Percentiles rank a stretch among this genome's conserved stretches.
Evolutionary conservation across 768 basidiomycete species (phyloP).

Genomic region (Clitopilus hobsonii): DNA sequence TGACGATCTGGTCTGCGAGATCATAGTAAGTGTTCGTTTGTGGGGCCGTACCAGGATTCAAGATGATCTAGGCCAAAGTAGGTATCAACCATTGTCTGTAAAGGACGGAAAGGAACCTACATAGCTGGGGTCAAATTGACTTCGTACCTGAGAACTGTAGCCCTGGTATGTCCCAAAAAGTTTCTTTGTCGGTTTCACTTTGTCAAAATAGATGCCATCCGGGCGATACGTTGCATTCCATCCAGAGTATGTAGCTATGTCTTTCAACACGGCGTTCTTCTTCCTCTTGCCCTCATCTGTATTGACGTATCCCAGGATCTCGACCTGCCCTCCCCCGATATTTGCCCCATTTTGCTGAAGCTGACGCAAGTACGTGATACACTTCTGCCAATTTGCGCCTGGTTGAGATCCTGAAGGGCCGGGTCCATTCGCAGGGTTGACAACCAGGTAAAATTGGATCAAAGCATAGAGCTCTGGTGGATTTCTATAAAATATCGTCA

Average conservation of each 20-base stretch:
- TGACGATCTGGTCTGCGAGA: slow-evolving; percentile 25
- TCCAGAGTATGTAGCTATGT: slow-evolving; percentile 23
- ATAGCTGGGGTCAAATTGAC: slow-evolving; percentile 12
- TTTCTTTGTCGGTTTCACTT: slow-evolving; percentile 15
- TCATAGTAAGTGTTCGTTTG: slow-evolving; percentile 16
- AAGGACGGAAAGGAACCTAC: slow-evolving; percentile 10
- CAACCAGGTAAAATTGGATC: slow-evolving; percentile 22
- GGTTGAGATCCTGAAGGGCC: slow-evolving; percentile 20
- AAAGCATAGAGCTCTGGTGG: slow-evolving; percentile 9
- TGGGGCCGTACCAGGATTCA: slow-evolving; percentile 23
- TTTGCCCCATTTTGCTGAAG: slow-evolving; percentile 1
- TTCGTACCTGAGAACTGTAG: slow-evolving; percentile 13
- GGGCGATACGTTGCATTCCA: slow-evolving; percentile 24
- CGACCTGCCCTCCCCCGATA: slow-evolving; percentile 15
- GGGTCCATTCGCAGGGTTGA: slow-evolving; percentile 28
- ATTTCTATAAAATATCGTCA: no score
- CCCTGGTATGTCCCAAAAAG: slow-evolving; percentile 18
- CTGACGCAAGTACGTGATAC: slow-evolving; percentile 16
- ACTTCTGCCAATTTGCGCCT: slow-evolving; percentile 22
- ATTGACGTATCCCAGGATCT: slow-evolving; percentile 26
- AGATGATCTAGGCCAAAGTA: slow-evolving; percentile 14
- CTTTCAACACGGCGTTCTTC: slow-evolving; percentile 16
- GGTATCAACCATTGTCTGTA: not conserved
- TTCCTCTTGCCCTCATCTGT: slow-evolving; percentile 17
- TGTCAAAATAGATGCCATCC: slow-evolving; percentile 32